Conservation (phyloP, 1,284 basidiomycete genomes). For the Takashimella tepidaria region DNA sequence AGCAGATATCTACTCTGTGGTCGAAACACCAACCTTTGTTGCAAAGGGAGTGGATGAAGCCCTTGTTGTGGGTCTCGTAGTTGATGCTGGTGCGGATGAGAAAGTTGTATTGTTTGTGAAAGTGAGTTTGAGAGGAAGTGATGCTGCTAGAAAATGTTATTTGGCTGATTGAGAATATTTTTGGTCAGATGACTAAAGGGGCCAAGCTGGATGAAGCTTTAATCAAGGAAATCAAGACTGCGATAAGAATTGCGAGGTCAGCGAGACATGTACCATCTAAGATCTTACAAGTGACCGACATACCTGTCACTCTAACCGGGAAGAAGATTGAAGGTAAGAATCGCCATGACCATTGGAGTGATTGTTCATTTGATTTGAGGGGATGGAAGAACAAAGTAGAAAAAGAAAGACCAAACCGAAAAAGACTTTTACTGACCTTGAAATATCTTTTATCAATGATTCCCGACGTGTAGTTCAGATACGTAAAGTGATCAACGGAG, state of each 20-base stretch:
- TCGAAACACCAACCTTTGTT: conserved; percentile 55
- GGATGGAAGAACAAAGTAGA: too few species aligned
- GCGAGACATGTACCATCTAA: conserved; percentile 67
- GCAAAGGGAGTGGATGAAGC: conserved; percentile 59
- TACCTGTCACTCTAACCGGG: conserved; percentile 79
- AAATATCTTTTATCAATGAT: too few species aligned
- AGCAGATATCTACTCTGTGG: conserved; percentile 76
- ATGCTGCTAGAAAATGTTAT: neutral
- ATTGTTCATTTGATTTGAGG: too few species aligned
- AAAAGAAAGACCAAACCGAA: too few species aligned
- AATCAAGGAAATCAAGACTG: conserved; percentile 57
- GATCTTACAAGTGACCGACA: conserved; percentile 64
- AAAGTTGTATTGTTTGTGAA: conserved; percentile 78
- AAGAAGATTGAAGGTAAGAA: conserved; percentile 67
- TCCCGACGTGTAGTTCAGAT: conserved; percentile 25
- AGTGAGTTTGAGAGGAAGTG: conserved; percentile 43
- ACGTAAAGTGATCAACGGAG: conserved; percentile 68
- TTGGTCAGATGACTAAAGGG: conserved; percentile 49
- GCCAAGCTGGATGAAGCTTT: conserved; percentile 54
- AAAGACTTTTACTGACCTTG: neutral
- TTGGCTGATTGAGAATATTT: neutral
- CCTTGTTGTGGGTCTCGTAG: conserved; percentile 69
- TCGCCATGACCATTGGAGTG: too few species aligned
- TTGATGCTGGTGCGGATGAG: conserved; percentile 67
- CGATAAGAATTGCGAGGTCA: conserved; percentile 63